Base-by-base conservation (phyloP, 768 basidiomycete genomes). In the Kwoniella dendrophila region DNA sequence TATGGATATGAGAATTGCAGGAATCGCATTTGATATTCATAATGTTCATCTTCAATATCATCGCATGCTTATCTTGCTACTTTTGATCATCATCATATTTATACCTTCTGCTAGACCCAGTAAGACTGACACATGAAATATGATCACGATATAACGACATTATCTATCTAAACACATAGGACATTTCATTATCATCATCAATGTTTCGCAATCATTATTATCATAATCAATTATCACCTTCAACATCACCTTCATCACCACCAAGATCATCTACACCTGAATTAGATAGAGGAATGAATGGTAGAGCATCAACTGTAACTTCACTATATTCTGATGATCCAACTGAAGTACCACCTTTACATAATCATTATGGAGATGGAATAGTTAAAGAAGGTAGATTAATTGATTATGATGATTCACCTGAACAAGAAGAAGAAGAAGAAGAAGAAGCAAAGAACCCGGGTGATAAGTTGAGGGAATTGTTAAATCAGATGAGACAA, bases 401-500 rank as follows among this genome's bases (percentile, higher is more conserved):
- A 47, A 62, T 62, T 8, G 60, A 62, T 62, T 49, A 44, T 24
- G 56, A 62, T 45, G 33, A 41, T 20, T 32, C 33, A 11, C 33
- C 45, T 3, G 54, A 61, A 22, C 10, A 27, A 8, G 54, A 30
- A 27, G 34, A 33, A 16, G 63, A 63, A n/a, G 40, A 30, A 48
- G 61, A 20, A 34, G 56, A 38, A 44, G 36, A 52, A 16, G 55
- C 22, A 8, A 47, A 55, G 55, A 62, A 55, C 29, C 64, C 66
- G 4, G 44, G 40, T 1, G 67, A 68, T 36, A 65, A 62, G 45
- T 38, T 71, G 14, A 56, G 64, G 29, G 45, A 59, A 29, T 43
- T 71, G 33, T 45, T 71, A 20, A 56, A 54, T 30, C 48, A 61
- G 40, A 71, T 71, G 70, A 62, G 20, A 62, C 41, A 49, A 11